Evolutionary conservation across 2,329 filamentous ascomycete genomes (phyloP).

Genomic region (Amesomyces nigricolor): DNA sequence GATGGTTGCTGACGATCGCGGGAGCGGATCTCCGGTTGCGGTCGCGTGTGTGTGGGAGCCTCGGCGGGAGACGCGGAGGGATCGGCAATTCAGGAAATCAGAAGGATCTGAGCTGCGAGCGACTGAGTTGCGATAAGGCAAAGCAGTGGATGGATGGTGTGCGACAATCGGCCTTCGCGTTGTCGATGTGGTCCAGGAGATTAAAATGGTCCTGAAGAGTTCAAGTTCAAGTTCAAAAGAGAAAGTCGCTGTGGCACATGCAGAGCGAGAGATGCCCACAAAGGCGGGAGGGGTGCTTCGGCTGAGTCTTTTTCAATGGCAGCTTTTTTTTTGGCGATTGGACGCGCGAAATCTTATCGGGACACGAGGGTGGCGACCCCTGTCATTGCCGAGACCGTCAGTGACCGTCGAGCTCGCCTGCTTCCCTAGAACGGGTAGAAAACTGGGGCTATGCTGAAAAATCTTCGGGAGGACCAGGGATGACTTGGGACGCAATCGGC

Average conservation of each 20-base stretch:
- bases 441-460: constrained; percentile 18
- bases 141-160: not conserved
- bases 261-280: constrained; percentile 9
- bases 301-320: constrained; percentile 19
- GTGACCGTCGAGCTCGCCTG: not conserved
- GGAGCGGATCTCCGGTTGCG: constrained; percentile 17
- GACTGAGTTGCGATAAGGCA: no score
- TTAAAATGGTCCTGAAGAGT: no score
- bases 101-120: not conserved
- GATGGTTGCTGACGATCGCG: not conserved
- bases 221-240: not conserved
- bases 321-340: constrained; percentile 11
- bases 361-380: constrained; percentile 10
- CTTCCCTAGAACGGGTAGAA: constrained; percentile 8
- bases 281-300: constrained; percentile 1
- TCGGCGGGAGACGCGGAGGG: constrained; percentile 1
- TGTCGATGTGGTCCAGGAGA: constrained; percentile 10
- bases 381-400: not conserved
- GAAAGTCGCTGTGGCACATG: constrained; percentile 15
- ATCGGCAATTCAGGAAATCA: constrained; percentile 1
- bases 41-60: constrained; percentile 5
- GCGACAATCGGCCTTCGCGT: constrained; percentile 24
- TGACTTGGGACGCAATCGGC: constrained; percentile 1
- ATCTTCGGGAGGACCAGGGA: constrained; percentile 17
- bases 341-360: constrained; percentile 23